Evolutionary conservation across 345 rosid species (phyloP), one percentile per base, ranked within the genome.

Genomic region (Heritiera fomes): DNA sequence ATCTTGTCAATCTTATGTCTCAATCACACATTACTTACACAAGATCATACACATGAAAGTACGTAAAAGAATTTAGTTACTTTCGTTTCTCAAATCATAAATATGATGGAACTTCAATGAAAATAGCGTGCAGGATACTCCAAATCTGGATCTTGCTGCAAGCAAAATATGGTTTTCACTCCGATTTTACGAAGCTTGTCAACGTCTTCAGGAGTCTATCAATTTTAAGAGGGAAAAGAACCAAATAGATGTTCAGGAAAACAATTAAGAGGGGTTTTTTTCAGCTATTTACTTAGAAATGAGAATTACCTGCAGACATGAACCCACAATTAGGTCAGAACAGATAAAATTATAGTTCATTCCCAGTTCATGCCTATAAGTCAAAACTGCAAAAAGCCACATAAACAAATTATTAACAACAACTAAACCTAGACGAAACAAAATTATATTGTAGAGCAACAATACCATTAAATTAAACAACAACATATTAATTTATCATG

Each of bases 321-420:
- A 95, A 45, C 99, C 99, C n/a, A 91, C 96, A 81, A 95, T 90
- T 84, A 95, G 82, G 86, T 95, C 98, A 8, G 96, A 96, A 83
- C 82, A 87, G 75, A 95, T 86, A 82, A 95, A 95, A 87, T 83
- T 86, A 86, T 91, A 95, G 84, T 91, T 93, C 94, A 95, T 95
- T 79, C 98, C 99, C 59, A 95, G 78, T 65, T 95, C 98, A 77
- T 95, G 99, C 81, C 97, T 89, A 81, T 95, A 95, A 23, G 97
- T 91, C 87, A 95, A 88, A 84, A 92, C 99, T 95, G 92, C 63
- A 87, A 47, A 74, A 83, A 63, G 79, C 71, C 46, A 82, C 53
- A 84, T 66, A 28, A 77, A 71, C 20, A 80, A 75, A 82, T 7
- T 18, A 78, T 79, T 68, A 85, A 80, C 63, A 73, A 30, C 70